Base-by-base conservation (phyloP, 495 filamentous ascomycete genomes). In the Penicillium mononematosum region DNA sequence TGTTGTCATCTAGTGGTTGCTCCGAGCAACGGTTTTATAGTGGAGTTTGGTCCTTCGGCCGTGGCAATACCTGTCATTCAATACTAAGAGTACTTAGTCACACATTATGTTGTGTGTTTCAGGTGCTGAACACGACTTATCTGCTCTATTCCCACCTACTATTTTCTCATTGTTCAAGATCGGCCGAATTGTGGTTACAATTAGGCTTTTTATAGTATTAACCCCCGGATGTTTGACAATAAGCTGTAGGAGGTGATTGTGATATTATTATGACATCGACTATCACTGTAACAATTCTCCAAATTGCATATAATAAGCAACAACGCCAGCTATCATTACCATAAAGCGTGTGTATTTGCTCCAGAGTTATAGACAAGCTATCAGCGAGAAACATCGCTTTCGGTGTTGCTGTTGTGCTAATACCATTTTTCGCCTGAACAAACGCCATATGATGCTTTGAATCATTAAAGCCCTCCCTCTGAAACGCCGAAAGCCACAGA, bases 1-100 rank as follows among this genome's bases (percentile, higher is more conserved):
- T 70, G 67, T 67, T 69, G 61, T 67, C 68, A 54, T 50, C 61
- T 56, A 49, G 25, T 53, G 55, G 74, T 76, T 76, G 74, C 74
- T 67, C 61, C 48, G 63, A 66, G 70, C 74, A 75, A 77, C 67
- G 34, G 27, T 49, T 46, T 47, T 11, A 47, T 3, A 46, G 62
- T 64, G 62, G 58, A n/a, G 42, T 50, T 66, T 53, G 29, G 2
- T 1, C 4, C 7, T 17, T 38, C 11, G 5, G 2, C 9, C 34
- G 65, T 68, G 65, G 63, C 45, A 57, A 16, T 60, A 34, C 5
- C 27, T 14, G 2, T 5, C 0, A 1, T 16, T 20, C 2, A 8
- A n/a, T 25, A 25, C 10, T 16, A 17, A 10, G 5, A 3, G 12
- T 3, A 17, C 6, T 6, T 20, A 36, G 19, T 5, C 20, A 7